Conservation (phyloP, 768 basidiomycete species). For the Tulasnella sp. region DNA sequence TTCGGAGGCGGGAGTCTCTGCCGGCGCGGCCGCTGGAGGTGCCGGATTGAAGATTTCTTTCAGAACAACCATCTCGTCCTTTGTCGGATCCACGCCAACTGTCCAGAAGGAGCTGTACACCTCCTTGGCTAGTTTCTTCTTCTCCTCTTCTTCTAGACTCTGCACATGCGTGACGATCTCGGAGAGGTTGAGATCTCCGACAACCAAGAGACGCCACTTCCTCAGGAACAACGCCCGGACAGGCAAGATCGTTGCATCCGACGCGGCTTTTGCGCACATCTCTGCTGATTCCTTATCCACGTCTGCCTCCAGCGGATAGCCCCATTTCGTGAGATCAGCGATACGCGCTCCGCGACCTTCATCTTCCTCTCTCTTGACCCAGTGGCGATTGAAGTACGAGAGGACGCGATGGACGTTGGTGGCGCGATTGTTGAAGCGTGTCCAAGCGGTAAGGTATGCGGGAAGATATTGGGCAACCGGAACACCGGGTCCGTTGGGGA, state of each 20-base stretch:
- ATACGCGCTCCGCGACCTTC: background rate
- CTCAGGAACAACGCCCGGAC: background rate
- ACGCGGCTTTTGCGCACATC: background rate
- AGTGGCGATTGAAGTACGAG: slow-evolving; percentile 7
- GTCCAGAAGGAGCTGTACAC: background rate
- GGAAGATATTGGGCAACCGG: background rate
- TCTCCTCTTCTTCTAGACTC: background rate
- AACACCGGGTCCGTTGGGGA: background rate
- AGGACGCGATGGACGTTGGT: background rate
- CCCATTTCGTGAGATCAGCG: background rate
- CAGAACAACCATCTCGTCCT: background rate
- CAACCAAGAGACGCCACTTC: background rate
- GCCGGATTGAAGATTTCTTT: background rate
- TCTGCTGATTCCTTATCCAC: background rate
- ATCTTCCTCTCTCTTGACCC: background rate
- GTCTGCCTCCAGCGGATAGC: background rate
- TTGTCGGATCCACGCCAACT: background rate
- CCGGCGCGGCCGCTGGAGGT: background rate
- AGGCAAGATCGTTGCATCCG: background rate
- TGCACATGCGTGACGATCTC: background rate
- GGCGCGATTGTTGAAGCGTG: slow-evolving; percentile 1
- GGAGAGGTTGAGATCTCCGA: background rate
- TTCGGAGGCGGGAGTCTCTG: background rate
- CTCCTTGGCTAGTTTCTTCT: slow-evolving; percentile 1
- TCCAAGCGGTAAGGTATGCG: slow-evolving; percentile 7